Percentiles rank a stretch among this genome's conserved stretches.
Conservation (phyloP, 176 grass and related monocot genomes). For the Ensete ventricosum region DNA sequence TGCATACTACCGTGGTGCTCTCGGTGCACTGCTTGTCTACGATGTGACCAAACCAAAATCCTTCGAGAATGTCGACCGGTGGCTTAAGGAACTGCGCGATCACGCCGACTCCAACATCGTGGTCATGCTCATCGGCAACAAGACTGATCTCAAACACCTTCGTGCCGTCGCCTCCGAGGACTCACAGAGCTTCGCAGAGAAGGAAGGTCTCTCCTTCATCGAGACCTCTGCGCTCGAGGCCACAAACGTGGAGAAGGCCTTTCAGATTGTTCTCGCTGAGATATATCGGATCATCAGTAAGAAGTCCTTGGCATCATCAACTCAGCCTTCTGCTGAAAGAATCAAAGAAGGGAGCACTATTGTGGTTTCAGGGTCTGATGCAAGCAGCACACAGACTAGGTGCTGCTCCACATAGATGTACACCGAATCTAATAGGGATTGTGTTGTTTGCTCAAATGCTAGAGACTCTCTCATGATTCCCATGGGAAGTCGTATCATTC, state of each 20-base stretch:
- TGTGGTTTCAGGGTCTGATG: background rate
- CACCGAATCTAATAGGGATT: background rate
- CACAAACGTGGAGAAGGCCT: conserved; percentile 66
- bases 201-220: conserved; percentile 63
- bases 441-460: too few species aligned
- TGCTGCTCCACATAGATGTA: conserved; percentile 1
- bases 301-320: background rate
- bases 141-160: conserved; percentile 54
- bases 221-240: conserved; percentile 79
- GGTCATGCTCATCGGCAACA: conserved; percentile 71
- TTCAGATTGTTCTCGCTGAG: conserved; percentile 61
- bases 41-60: conserved; percentile 68
- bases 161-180: conserved; percentile 45
- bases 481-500: too few species aligned
- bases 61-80: conserved; percentile 64
- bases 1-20: conserved; percentile 32
- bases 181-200: conserved; percentile 54
- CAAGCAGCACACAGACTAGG: background rate
- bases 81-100: conserved; percentile 67
- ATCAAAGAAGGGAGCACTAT: conserved; percentile 1
- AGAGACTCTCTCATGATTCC: too few species aligned
- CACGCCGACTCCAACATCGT: conserved; percentile 77
- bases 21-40: conserved; percentile 71
- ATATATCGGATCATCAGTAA: conserved; percentile 37
- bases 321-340: background rate